A percentile compares a stretch with the other conserved stretches of the same genome.
phyloP scores from a whole-genome alignment of 371 early-diverging fungal genomes.

The Mortierella sp. region DNA sequence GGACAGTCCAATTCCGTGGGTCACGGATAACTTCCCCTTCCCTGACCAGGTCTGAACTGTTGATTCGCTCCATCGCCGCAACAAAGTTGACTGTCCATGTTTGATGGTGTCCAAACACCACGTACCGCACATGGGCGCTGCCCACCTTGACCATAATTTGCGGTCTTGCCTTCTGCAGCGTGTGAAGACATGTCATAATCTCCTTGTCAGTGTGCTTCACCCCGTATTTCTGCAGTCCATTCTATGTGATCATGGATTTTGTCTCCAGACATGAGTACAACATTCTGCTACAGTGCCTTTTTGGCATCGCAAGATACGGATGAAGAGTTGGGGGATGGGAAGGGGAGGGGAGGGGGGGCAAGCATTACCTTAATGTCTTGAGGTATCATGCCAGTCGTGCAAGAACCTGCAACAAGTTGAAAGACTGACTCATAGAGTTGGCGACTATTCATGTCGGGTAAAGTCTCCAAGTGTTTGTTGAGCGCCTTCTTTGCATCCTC shows the following conservation, averaged over 20 bases:
- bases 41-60: neutral
- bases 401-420: constrained; percentile 1
- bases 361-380: constrained; percentile 47
- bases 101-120: constrained; percentile 38
- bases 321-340: no score
- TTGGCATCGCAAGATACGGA: no score
- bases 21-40: neutral
- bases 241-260: no score
- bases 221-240: neutral
- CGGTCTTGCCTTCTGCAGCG: neutral
- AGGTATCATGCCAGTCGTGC: constrained; percentile 18
- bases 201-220: constrained; percentile 13
- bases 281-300: no score
- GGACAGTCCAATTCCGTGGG: constrained; percentile 20
- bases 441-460: neutral
- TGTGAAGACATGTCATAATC: constrained; percentile 17
- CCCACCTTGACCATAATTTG: constrained; percentile 30
- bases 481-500: neutral
- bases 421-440: constrained; percentile 11
- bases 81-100: constrained; percentile 34
- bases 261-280: no score
- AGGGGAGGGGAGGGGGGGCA: no score
- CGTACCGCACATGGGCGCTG: constrained; percentile 25
- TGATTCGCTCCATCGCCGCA: neutral
- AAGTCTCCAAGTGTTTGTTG: neutral